Base-by-base conservation (phyloP, 2,329 filamentous ascomycete genomes). In the Ambrosiella xylebori region DNA sequence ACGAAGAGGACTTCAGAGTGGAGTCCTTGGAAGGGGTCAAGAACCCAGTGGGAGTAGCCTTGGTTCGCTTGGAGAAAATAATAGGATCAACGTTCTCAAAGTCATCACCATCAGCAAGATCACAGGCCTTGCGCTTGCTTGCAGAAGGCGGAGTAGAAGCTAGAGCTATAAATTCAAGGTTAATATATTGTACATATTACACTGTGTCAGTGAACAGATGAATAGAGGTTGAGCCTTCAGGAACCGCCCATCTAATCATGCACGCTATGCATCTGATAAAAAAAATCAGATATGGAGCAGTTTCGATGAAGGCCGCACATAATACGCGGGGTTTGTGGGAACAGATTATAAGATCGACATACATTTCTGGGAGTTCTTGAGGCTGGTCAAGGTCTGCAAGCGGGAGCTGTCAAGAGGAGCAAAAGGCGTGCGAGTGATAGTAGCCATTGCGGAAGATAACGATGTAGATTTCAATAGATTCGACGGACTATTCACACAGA, bases 301-400 rank as follows among this genome's bases (percentile, higher is more conserved):
- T 15, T 47, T 2, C n/a, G 12, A 15, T 8, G n/a, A 15, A 17
- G 11, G 44, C 7, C 13, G 5, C 40, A 41, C 40, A 41, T 41
- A 41, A n/a, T 47, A 27, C 27, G 27, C 27, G 27, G 27, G 27
- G 27, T 27, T 27, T 27, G 2, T 27, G 5, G 27, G 44, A 7
- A 15, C 3, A 47, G n/a, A 5, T 11, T 36, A 54, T 13, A 38
- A 38, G 36, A 51, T 27, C 17, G 8, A 74, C 77, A 64, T 77
- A 84, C 81, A 77, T 74, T 84, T 84, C 67, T 90, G 86, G 69
- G 82, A 76, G 69, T 90, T 90, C 75, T 89, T 91, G 55, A 84
- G 71, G 70, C 81, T 88, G 35, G 82, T 83, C 65, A 91, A 73
- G 63, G 75, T 80, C 69, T 88, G 84, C 35, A 90, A 75, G 64